phyloP scores from a whole-genome alignment of 371 early-diverging fungal genomes.

The Mucor irregularis region DNA sequence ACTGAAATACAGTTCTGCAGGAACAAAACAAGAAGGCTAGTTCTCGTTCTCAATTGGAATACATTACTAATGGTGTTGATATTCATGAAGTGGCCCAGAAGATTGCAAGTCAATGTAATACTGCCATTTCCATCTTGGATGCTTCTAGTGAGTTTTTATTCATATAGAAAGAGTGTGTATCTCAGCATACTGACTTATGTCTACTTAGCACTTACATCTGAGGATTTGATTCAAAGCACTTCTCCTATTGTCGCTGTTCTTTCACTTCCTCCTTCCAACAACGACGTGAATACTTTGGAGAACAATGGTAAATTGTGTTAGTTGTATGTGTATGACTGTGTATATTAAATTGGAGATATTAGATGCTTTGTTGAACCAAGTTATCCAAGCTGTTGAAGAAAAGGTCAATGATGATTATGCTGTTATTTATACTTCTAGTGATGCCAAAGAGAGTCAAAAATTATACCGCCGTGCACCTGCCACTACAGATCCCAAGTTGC shows the following conservation, averaged over 20 bases:
- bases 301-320: conserved; percentile 34
- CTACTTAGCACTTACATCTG: conserved; percentile 22
- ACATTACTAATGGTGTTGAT: conserved; percentile 39
- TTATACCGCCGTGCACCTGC: conserved; percentile 39
- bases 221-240: conserved; percentile 17
- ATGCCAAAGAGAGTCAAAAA: conserved; percentile 33
- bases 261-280: conserved; percentile 28
- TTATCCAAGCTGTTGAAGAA: conserved; percentile 30
- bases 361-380: conserved; percentile 34
- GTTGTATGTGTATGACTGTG: not conserved
- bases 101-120: conserved; percentile 34
- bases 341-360: too few species aligned
- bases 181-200: not conserved
- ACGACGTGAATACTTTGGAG: conserved; percentile 19
- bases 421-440: conserved; percentile 49
- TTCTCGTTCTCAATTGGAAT: conserved; percentile 36
- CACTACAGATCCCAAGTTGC: conserved; percentile 19
- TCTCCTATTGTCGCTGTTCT: conserved; percentile 30
- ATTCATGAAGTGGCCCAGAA: conserved; percentile 28
- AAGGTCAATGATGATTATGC: conserved; percentile 38
- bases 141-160: conserved; percentile 24
- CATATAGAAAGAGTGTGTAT: not conserved
- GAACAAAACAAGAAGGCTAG: conserved; percentile 27
- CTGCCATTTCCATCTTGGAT: conserved; percentile 32
- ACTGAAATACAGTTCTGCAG: conserved; percentile 13